phyloP scores from a whole-genome alignment of 2,329 filamentous ascomycete species.

The Ascochyta clinopodiicola region DNA sequence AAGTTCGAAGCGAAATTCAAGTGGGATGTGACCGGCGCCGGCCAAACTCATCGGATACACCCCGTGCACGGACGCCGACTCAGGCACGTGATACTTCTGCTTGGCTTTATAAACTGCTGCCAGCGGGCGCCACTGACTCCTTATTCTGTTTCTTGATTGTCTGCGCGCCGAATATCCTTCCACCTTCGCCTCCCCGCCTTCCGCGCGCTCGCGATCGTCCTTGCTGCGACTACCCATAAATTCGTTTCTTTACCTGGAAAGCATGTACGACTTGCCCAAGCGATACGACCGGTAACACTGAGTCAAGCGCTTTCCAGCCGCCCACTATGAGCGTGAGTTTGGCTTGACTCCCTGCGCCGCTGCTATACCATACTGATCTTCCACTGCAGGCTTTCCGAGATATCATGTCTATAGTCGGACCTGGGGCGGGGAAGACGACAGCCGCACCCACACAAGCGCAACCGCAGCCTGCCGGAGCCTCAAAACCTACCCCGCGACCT shows the following conservation, averaged over 20 bases:
- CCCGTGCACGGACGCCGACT: background rate
- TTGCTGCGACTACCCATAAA: constrained; percentile 14
- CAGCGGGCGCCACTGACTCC: constrained; percentile 33
- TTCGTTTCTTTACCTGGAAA: constrained; percentile 27
- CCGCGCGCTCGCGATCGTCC: constrained; percentile 22
- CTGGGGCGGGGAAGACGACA: constrained; percentile 33
- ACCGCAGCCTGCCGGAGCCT: constrained; percentile 31
- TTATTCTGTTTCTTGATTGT: constrained; percentile 24
- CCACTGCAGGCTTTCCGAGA: constrained; percentile 40
- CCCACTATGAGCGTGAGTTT: constrained; percentile 49
- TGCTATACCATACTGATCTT: constrained; percentile 21
- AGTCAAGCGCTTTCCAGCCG: constrained; percentile 42
- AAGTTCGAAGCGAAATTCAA: constrained; percentile 36
- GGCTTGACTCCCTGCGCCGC: constrained; percentile 16
- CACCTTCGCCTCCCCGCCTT: constrained; percentile 25
- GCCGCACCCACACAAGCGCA: constrained; percentile 33
- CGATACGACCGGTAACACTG: constrained; percentile 47
- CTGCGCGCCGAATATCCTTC: constrained; percentile 22
- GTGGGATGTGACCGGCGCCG: constrained; percentile 12
- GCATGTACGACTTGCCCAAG: constrained; percentile 45
- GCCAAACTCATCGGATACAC: constrained; percentile 9
- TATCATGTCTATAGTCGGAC: constrained; percentile 49
- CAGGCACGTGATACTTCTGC: constrained; percentile 23
- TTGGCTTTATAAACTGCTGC: constrained; percentile 30
- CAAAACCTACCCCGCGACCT: constrained; percentile 44